phyloP scores from a whole-genome alignment of 2,329 filamentous ascomycete species.

The Ophiostoma pallidulum region DNA sequence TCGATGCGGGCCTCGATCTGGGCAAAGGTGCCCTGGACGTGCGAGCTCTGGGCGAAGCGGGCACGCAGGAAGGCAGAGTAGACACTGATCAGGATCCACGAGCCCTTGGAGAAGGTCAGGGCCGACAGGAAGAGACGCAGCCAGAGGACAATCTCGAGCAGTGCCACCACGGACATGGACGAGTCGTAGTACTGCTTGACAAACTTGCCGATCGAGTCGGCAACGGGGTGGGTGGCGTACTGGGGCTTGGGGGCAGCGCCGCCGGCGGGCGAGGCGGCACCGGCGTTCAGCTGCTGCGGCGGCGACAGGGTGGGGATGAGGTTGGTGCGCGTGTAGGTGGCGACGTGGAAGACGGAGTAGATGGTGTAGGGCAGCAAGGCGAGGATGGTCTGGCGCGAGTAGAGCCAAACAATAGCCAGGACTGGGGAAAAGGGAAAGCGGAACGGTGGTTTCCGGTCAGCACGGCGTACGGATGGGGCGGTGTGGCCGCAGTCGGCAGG shows the following conservation, averaged over 20 bases:
- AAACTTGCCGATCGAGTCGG: conserved; percentile 80
- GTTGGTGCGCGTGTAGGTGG: conserved; percentile 90
- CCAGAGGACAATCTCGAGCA: conserved; percentile 82
- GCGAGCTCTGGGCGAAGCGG: conserved; percentile 79
- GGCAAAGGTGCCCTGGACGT: conserved; percentile 76
- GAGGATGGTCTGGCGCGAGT: conserved; percentile 78
- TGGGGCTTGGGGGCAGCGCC: conserved; percentile 36
- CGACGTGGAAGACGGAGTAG: conserved; percentile 97
- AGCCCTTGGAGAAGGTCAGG: conserved; percentile 79
- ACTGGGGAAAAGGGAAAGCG: too few species aligned
- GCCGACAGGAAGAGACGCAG: conserved; percentile 71
- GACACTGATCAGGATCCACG: conserved; percentile 75
- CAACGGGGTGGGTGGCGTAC: conserved; percentile 48
- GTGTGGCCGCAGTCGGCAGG: too few species aligned
- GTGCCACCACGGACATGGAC: conserved; percentile 87
- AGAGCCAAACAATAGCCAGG: conserved; percentile 93
- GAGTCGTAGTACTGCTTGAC: conserved; percentile 97
- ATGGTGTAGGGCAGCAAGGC: conserved; percentile 90
- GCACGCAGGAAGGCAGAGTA: conserved; percentile 92
- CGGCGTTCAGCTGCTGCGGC: conserved; percentile 42
- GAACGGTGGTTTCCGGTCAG: too few species aligned
- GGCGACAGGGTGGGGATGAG: conserved; percentile 80
- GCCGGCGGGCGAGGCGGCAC: conserved; percentile 45
- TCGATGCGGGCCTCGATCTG: conserved; percentile 68
- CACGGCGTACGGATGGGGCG: background rate